Conservation (phyloP, 805 yeast species). For the Hanseniaspora pseudoguilliermondii region DNA sequence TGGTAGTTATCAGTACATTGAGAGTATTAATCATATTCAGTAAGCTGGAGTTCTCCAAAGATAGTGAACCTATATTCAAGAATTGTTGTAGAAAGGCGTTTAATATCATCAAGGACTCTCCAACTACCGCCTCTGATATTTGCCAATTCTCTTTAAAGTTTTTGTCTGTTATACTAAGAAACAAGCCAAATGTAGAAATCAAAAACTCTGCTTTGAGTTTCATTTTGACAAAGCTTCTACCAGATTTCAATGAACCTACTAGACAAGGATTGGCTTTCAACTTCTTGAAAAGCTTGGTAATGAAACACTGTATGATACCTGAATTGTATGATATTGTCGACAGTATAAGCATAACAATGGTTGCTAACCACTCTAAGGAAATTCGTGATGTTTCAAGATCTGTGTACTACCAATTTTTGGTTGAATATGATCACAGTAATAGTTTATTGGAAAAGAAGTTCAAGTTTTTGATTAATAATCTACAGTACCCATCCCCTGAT, state of each 20-base stretch:
- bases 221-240: slow-evolving; percentile 56
- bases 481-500: slow-evolving; percentile 68
- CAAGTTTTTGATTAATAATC: slow-evolving; percentile 63
- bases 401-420: slow-evolving; percentile 68
- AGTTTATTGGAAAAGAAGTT: slow-evolving; percentile 75
- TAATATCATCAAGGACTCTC: slow-evolving; percentile 56
- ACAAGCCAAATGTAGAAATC: slow-evolving; percentile 45
- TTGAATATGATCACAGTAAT: slow-evolving; percentile 89
- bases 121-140: slow-evolving; percentile 63
- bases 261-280: slow-evolving; percentile 80
- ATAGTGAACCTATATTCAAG: slow-evolving; percentile 36
- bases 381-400: slow-evolving; percentile 77
- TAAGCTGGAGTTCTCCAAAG: slow-evolving; percentile 48
- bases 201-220: slow-evolving; percentile 64
- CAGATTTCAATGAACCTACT: slow-evolving; percentile 82
- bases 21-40: slow-evolving; percentile 48
- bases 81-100: slow-evolving; percentile 49
- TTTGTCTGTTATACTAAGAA: slow-evolving; percentile 58
- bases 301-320: slow-evolving; percentile 63
- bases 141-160: slow-evolving; percentile 70
- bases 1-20: slow-evolving; percentile 56
- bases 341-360: slow-evolving; percentile 67
- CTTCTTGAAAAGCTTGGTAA: slow-evolving; percentile 64
- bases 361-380: slow-evolving; percentile 72
- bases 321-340: slow-evolving; percentile 87